phyloP scores from a whole-genome alignment of 2,329 filamentous ascomycete genomes.

The Helminthosporium solani region DNA sequence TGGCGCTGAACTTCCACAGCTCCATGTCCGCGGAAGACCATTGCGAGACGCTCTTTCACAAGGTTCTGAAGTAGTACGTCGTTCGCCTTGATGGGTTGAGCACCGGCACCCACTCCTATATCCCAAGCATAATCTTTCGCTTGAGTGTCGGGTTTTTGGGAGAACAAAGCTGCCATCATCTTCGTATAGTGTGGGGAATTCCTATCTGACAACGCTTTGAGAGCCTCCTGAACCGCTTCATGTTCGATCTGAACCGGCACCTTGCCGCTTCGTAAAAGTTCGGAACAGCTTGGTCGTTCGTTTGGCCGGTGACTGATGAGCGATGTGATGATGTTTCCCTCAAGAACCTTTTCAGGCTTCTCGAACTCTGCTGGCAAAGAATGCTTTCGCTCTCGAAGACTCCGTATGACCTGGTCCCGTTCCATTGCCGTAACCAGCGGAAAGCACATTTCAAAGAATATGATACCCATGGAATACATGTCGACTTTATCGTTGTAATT shows the following conservation, averaged over 20 bases:
- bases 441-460: constrained; percentile 96
- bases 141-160: constrained; percentile 67
- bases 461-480: constrained; percentile 97
- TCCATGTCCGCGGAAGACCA: constrained; percentile 85
- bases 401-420: constrained; percentile 64
- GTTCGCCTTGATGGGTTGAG: constrained; percentile 38
- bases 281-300: constrained; percentile 76
- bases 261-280: constrained; percentile 81
- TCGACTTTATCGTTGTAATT: constrained; percentile 93
- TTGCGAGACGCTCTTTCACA: constrained; percentile 71
- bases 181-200: constrained; percentile 87
- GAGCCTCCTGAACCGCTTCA: constrained; percentile 80
- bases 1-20: constrained; percentile 78
- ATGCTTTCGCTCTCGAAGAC: constrained; percentile 67
- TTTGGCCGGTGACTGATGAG: constrained; percentile 80
- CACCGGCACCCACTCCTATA: constrained; percentile 32
- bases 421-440: constrained; percentile 64
- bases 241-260: constrained; percentile 91
- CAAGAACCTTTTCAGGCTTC: constrained; percentile 64
- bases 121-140: constrained; percentile 68
- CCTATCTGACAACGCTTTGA: constrained; percentile 78
- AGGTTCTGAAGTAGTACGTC: constrained; percentile 71
- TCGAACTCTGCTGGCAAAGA: constrained; percentile 72
- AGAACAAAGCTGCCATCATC: constrained; percentile 83
- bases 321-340: constrained; percentile 75